Conservation (phyloP, 306 rosid species). For the Quercus wislizeni region DNA sequence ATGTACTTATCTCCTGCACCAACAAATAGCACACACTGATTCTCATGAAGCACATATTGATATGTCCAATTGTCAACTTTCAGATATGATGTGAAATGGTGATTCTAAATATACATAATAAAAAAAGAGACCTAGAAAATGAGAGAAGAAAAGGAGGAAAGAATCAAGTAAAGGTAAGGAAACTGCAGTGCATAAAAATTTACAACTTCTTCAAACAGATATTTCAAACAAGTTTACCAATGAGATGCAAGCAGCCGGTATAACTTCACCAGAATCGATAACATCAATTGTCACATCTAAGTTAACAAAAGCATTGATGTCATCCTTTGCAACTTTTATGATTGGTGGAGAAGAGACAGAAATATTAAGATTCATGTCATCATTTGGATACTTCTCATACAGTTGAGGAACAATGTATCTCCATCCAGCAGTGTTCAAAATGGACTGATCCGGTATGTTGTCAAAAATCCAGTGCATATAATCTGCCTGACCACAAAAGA, state of each 20-base stretch:
- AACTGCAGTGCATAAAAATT: slow-evolving; percentile 6
- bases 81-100: not conserved
- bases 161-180: slow-evolving; percentile 3
- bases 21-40: slow-evolving; percentile 23
- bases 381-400: slow-evolving; percentile 70
- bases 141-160: not conserved
- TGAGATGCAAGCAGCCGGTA: slow-evolving; percentile 73
- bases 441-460: slow-evolving; percentile 47
- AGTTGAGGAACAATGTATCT: slow-evolving; percentile 73
- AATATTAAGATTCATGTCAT: slow-evolving; percentile 61
- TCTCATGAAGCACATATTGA: not conserved
- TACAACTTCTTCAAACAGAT: not conserved
- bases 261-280: slow-evolving; percentile 45
- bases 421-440: slow-evolving; percentile 76
- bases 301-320: slow-evolving; percentile 33
- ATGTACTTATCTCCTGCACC: slow-evolving; percentile 64
- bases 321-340: slow-evolving; percentile 41
- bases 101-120: not conserved
- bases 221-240: slow-evolving; percentile 51
- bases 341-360: slow-evolving; percentile 63
- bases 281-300: slow-evolving; percentile 60
- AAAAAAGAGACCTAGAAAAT: not conserved
- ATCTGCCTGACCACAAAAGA: slow-evolving; percentile 36
- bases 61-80: not conserved
- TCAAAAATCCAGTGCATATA: slow-evolving; percentile 58